Evolutionary conservation across 257 asterid genomes (phyloP), one percentile per base, ranked within the genome.

Genomic region (Jasminum sambac): DNA sequence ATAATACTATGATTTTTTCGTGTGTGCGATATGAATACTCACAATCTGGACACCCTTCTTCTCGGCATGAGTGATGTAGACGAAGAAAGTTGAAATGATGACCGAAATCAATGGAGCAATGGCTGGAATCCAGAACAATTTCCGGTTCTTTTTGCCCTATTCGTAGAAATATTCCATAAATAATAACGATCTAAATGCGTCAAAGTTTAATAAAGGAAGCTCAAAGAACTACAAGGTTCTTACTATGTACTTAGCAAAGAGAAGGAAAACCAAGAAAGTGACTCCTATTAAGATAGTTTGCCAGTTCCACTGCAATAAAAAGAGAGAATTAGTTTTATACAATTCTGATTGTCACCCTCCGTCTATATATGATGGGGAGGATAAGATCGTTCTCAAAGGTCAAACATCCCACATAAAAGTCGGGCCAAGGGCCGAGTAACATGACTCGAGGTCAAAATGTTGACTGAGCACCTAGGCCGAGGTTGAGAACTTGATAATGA

Each of bases 21-120:
- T 30, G 4, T 40, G 12, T 8, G 8, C 3, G 8, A 23, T 55
- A 1, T 30, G 7, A 14, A 21, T 62, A 72, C 92, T 75, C 68
- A 90, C 96, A 40, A 86, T 90, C 63, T 73, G 80, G 43, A 90
- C 96, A 5, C 88, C 95, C 8, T 84, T 66, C 80, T 84, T 82
- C 3, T 90, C 88, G 34, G 96, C 96, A 58, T 70, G 96, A 21
- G 92, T 84, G 68, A 90, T 79, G 65, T 46, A 88, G 1, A 90
- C 96, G 8, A 43, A 84, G 59, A 88, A 72, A 17, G 96, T 90
- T 13, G 96, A 68, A 55, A 90, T 62, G 79, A 90, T 73, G 17
- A 90, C 92, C 0, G 96, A 90, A 61, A 79, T 72, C 84, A 90
- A 63, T 2, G 96, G 96, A 63, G 90, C 95, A 63, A 90, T 83